Evolutionary conservation across 306 rosid species (phyloP).

Genomic region (Corylus americana): DNA sequence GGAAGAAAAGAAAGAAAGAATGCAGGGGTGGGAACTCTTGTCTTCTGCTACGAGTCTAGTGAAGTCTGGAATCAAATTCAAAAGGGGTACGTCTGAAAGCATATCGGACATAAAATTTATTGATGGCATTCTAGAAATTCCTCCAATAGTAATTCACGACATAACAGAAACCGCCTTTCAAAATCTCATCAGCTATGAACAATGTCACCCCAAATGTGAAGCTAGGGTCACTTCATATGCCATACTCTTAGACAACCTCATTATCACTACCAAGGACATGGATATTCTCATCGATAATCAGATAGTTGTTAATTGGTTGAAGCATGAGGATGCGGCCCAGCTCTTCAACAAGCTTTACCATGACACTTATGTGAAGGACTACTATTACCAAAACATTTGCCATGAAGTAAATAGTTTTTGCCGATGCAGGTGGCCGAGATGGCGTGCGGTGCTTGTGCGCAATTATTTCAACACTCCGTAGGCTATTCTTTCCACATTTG

Average conservation of each 20-base stretch:
- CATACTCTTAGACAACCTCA: constrained; percentile 7
- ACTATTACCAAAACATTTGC: too few species aligned
- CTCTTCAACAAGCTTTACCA: constrained; percentile 13
- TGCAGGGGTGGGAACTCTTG: neutral
- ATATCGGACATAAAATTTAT: constrained; percentile 8
- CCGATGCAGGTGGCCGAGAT: neutral
- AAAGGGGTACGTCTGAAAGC: neutral
- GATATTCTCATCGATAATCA: neutral
- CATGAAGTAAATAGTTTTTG: too few species aligned
- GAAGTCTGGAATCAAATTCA: constrained; percentile 13
- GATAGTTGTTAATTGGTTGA: constrained; percentile 8
- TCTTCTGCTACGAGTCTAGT: neutral
- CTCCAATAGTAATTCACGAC: constrained; percentile 10
- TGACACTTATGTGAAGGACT: neutral
- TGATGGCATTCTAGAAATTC: constrained; percentile 1
- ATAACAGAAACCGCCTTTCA: constrained; percentile 3
- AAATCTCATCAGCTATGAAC: constrained; percentile 21
- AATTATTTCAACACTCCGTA: constrained; percentile 28
- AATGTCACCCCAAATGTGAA: constrained; percentile 3
- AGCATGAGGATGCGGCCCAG: neutral
- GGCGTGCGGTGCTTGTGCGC: constrained; percentile 9
- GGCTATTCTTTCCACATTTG: neutral
- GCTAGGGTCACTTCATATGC: constrained; percentile 25
- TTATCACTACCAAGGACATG: neutral
- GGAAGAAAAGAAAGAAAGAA: too few species aligned